Base-by-base conservation (phyloP, 1,284 basidiomycete genomes). In the Cryptococcus jaspeensis region DNA sequence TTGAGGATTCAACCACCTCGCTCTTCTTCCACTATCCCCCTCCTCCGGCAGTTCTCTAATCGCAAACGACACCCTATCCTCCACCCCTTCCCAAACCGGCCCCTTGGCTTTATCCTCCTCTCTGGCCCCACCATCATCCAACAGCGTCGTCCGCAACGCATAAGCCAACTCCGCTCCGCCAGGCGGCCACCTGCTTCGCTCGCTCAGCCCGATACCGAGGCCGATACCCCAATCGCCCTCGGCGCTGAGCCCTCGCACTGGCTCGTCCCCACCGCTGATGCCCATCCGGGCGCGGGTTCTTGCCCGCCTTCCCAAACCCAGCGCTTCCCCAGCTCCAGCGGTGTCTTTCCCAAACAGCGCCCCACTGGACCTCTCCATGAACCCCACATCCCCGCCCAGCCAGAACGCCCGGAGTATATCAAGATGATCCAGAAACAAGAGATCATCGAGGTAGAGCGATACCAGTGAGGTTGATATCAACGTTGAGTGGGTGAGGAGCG, bases 121-220 rank as follows among this genome's bases (percentile, higher is more conserved):
- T 9, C 28, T 32, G 25, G 53, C 55, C 36, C 36, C 45, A 28
- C 23, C 13, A 20, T 50, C 48, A 12, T 63, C 61, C 51, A 73
- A 42, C 58, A 74, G 51, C 18, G 72, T 75, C 25, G 73, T 69
- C 42, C 90, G 79, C 42, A 94, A 77, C 60, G 86, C 84, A 72
- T 88, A 91, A 62, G 88, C 87, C 40, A 94, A 79, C 65, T 92
- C 89, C 1, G 86, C 83, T 12, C 89, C 89, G 16, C 88, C 87
- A 3, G 91, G 90, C 0, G 91, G 90, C 90, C 90, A 94, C 5
- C 81, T 83, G 48, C 84, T 83, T 43, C 86, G 63, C 50, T 87
- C 85, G 50, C 87, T 83, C 37, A 93, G 75, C 3, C 84, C 83
- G 0, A 85, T 79, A 2, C 88, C 86, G 3, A 93, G 76, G 0